These are phyloP conservation scores for Metschnikowia peoriensis DNA, from an alignment of 805 yeast species.

Conservation along the genomic window DNA sequence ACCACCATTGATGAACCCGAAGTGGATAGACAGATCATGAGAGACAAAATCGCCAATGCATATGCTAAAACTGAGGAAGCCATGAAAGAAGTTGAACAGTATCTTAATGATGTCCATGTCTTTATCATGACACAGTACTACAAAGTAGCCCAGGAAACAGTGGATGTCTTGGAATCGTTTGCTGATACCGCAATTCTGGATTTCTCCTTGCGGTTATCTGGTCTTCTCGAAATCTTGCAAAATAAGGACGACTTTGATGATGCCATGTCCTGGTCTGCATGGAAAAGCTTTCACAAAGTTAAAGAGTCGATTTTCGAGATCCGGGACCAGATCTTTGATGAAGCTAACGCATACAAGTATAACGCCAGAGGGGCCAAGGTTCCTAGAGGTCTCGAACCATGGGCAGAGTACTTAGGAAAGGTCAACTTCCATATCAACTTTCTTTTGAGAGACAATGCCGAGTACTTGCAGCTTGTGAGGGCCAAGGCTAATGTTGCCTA, in stretches of 20 bases:
- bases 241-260: conserved; percentile 16
- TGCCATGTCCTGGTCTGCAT: conserved; percentile 24
- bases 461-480: conserved; percentile 32
- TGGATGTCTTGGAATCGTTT: conserved; percentile 73
- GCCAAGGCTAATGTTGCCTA: conserved; percentile 45
- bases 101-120: conserved; percentile 28
- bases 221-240: conserved; percentile 36
- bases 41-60: conserved; percentile 31
- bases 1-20: conserved; percentile 12
- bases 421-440: conserved; percentile 47
- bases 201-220: conserved; percentile 58
- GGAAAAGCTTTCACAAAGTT: conserved; percentile 56
- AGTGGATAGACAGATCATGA: conserved; percentile 33
- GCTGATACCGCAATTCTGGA: conserved; percentile 65
- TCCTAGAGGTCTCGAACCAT: conserved; percentile 37
- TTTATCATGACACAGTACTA: conserved; percentile 30
- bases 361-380: conserved; percentile 18
- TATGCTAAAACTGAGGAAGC: conserved; percentile 24
- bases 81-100: conserved; percentile 23
- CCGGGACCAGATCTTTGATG: conserved; percentile 49
- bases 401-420: conserved; percentile 36
- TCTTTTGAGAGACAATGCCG: conserved; percentile 58
- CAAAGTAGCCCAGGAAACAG: conserved; percentile 37
- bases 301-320: conserved; percentile 54
- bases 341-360: conserved; percentile 23